Evolutionary conservation across 2,329 filamentous ascomycete species (phyloP), one percentile per base, ranked within the genome.

Genomic region (Xylariales sp.): DNA sequence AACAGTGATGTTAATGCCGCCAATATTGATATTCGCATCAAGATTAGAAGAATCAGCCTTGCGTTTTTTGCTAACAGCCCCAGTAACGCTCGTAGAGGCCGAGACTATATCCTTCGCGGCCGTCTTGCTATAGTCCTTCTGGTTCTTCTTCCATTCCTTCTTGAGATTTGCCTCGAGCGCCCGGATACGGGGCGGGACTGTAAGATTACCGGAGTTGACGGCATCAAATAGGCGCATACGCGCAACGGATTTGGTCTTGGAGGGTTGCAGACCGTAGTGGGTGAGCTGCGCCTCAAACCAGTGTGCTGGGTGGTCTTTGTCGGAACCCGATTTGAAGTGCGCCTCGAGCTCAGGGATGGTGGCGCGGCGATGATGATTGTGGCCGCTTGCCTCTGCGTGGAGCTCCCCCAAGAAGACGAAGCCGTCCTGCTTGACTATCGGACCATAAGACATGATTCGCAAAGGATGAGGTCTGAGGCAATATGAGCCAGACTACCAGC

Each of bases 211-310:
- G 1, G 76, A 77, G 43, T 84, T 85, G 66, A 89, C 74, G 7
- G 87, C 87, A 69, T 88, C 84, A n/a, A 85, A 81, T 16, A 91
- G 78, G 1, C 88, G 80, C 79, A 88, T 69, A 64, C 87, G 86
- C 9, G 88, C 87, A 0, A 84, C 83, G 28, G 85, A 83, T 77
- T 90, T 90, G 52, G 83, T 82, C 72, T 87, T 88, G 18, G 86
- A 87, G 0, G 83, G 81, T 6, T 80, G 80, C 0, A 91, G 80
- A 0, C 86, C 88, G 77, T 90, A 90, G 77, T 91, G 89, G 10
- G 88, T 77, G 10, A 90, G 81, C 69, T 91, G 87, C 0, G 88
- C 87, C 69, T 88, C 84, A 65, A 88, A 90, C 85, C 85, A 91
- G 69, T 90, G 86, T 0, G 82, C 87, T 0, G 87, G 83, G 50